phyloP scores from a whole-genome alignment of 2,329 filamentous ascomycete species.

The Colletotrichum melonis region DNA sequence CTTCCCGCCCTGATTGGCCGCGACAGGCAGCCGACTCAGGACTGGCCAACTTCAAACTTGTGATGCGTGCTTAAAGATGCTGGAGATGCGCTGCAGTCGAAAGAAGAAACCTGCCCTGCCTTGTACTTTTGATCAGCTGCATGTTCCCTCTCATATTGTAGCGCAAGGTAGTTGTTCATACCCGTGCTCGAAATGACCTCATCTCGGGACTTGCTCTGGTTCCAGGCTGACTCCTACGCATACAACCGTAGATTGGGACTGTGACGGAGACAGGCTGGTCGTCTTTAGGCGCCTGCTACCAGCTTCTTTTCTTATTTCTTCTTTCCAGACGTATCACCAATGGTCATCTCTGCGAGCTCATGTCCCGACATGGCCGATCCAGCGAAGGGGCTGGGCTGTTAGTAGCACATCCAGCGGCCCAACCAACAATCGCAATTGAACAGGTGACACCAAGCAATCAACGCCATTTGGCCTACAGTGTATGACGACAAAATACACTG shows the following conservation, averaged over 20 bases:
- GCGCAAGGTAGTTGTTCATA: background rate
- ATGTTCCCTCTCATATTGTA: background rate
- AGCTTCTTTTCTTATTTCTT: conserved; percentile 11
- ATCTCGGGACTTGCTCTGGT: background rate
- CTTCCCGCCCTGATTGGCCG: background rate
- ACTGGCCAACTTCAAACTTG: background rate
- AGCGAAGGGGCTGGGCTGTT: background rate
- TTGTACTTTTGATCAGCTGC: background rate
- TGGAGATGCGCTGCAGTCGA: conserved; percentile 8
- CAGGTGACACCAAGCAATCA: background rate
- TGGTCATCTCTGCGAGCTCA: background rate
- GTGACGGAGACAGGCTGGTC: background rate
- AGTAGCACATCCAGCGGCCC: background rate
- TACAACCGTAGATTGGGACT: background rate
- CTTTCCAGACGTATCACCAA: background rate
- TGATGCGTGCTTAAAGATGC: background rate
- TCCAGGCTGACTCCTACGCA: background rate
- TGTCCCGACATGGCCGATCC: conserved; percentile 1
- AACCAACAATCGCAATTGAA: background rate
- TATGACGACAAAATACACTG: background rate
- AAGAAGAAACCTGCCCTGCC: conserved; percentile 13
- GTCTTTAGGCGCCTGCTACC: conserved; percentile 10
- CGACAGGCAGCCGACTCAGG: background rate
- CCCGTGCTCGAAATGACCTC: background rate
- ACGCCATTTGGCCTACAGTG: background rate